Evolutionary conservation across 139 green algal species (phyloP), one percentile per base, ranked within the genome.

Genomic region (Auxenochlorella protothecoides): DNA sequence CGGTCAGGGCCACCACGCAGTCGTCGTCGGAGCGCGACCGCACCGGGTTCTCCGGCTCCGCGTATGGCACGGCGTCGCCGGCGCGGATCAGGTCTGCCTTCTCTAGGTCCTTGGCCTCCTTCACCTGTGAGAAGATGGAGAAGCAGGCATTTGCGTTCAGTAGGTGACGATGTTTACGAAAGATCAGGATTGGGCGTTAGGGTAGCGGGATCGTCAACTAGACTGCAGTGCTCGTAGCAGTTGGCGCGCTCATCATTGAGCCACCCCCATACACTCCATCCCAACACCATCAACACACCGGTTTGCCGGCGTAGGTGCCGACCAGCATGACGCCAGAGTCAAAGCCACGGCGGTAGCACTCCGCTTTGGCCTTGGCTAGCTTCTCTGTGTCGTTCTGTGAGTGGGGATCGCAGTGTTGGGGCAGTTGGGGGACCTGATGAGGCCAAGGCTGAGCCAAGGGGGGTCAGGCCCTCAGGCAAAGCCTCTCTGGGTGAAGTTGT

Each of bases 341-440:
- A 84, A 99, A 99, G 5, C 95, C 95, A 84, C 97, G 97, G 12
- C 98, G 85, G 79, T 99, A 99, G 4, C 95, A 91, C 62, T 87
- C 59, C 54, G 88, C 68, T 89, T 99, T 99, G 59, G 95, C 95
- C 76, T 97, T 89, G 14, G 87, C 89, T 68, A 99, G 90, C 83
- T 98, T 98, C 65, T 86, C 90, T 13, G 87, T 87, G 80, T 99
- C 94, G 76, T 98, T 97, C 83, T 96, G 81, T 44, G 27, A 44
- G 27, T 44, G 27, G 27, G 27, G 27, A 44, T 44, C 1, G 27
- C 27, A 44, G 27, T 44, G 27, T 44, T 44, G 27, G 27, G 27
- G 27, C 27, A 44, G 27, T 44, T 44, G 1, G 27, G 27, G 27
- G 27, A 44, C 27, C 27, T 44, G 27, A 44, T 44, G 27, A 44